phyloP scores from a whole-genome alignment of 306 rosid species.

The Myrica gale region DNA sequence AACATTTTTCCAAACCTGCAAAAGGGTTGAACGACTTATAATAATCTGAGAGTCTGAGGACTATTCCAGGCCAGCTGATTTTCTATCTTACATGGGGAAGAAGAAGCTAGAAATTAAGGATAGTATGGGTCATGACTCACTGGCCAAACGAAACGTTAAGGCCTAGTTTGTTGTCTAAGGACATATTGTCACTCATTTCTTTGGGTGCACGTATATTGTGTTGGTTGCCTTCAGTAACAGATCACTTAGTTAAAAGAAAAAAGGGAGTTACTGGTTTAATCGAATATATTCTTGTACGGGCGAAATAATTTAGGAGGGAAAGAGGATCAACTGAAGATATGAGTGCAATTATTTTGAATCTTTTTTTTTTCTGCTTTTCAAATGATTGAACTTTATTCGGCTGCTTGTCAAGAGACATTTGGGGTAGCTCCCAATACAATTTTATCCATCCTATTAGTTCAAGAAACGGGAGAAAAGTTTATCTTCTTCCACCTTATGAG shows the following conservation, averaged over 20 bases:
- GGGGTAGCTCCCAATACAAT: not conserved
- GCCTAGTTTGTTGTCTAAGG: not conserved
- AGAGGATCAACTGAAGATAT: not conserved
- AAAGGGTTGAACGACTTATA: slow-evolving; percentile 8
- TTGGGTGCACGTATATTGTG: slow-evolving; percentile 6
- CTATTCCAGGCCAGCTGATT: not conserved
- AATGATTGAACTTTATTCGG: not conserved
- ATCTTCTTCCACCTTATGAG: not conserved
- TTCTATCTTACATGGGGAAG: not conserved
- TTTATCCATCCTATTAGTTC: not conserved
- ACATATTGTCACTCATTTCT: not conserved
- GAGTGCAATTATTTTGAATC: not conserved
- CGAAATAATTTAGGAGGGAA: not conserved
- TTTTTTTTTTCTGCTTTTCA: not conserved
- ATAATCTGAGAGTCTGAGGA: too few species aligned
- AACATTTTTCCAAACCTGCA: slow-evolving; percentile 21
- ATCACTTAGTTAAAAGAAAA: not conserved
- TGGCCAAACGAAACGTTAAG: not conserved
- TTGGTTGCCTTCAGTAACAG: not conserved
- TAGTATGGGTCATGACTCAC: not conserved
- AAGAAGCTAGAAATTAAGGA: not conserved
- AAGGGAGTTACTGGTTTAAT: not conserved
- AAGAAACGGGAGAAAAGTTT: not conserved
- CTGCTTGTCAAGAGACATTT: not conserved
- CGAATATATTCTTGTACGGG: not conserved